phyloP scores from a whole-genome alignment of 2,329 filamentous ascomycete genomes.

The Magnaporthiopsis rhizophila region DNA sequence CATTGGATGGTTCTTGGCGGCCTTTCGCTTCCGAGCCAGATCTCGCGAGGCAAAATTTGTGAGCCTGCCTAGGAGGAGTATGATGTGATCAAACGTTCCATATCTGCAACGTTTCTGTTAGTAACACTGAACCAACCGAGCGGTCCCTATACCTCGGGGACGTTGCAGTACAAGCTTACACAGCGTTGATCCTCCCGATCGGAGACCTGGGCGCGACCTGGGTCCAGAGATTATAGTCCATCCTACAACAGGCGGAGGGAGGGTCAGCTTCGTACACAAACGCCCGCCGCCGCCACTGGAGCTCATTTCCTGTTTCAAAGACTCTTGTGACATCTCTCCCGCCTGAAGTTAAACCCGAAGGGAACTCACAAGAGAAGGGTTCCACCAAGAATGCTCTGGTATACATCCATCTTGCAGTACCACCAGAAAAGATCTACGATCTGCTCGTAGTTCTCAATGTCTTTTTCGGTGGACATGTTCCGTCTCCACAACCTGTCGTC shows the following conservation, averaged over 20 bases:
- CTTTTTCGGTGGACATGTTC: slow-evolving; percentile 37
- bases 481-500: background rate
- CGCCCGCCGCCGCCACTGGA: background rate
- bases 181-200: slow-evolving; percentile 66
- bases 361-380: slow-evolving; percentile 71
- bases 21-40: slow-evolving; percentile 60
- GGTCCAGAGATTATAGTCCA: slow-evolving; percentile 75
- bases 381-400: slow-evolving; percentile 82
- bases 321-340: too few species aligned
- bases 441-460: slow-evolving; percentile 73
- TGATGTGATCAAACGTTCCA: slow-evolving; percentile 80
- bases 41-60: slow-evolving; percentile 73
- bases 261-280: slow-evolving; percentile 1
- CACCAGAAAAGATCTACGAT: slow-evolving; percentile 90
- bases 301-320: background rate
- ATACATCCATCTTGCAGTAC: slow-evolving; percentile 90
- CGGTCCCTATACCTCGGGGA: background rate
- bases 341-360: background rate
- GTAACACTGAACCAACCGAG: slow-evolving; percentile 6
- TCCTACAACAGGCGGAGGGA: slow-evolving; percentile 36
- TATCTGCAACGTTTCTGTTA: slow-evolving; percentile 46
- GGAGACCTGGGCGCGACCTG: slow-evolving; percentile 80
- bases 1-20: slow-evolving; percentile 24
- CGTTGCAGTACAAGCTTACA: slow-evolving; percentile 35
- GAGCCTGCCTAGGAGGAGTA: slow-evolving; percentile 73